Base-by-base conservation (phyloP, 1,284 basidiomycete species). In the Papiliotrema nemorosa region DNA sequence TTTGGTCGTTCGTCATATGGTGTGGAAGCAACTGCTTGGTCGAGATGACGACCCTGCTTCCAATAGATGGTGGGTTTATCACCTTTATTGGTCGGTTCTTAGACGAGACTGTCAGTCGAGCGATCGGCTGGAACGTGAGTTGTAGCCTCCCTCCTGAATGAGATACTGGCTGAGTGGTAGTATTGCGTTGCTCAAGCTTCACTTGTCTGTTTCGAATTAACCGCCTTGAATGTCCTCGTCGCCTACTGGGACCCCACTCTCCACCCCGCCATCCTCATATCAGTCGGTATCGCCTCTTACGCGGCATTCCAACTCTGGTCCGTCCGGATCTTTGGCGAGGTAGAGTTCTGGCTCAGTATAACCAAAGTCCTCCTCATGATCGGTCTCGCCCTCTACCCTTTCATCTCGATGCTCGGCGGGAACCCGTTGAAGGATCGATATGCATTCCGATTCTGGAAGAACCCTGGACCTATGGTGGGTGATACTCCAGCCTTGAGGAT, bases 321-420 rank as follows among this genome's bases (percentile, higher is more conserved):
- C 9, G 64, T 61, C 18, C 31, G 57, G 21, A 58, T 53, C 43
- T 62, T 58, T 44, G 85, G 85, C 53, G 86, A 88, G 69, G 53
- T 59, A 42, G 64, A 68, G 51, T 70, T 68, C 50, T 70, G 60
- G 61, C 60, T 70, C 44, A 59, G 57, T 21, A 44, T 69, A 33
- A 55, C 58, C 51, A 70, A 72, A 50, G 44, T 72, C 29, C 50
- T 69, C 53, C 55, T 71, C 22, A 63, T 65, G 47, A 41, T 66
- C 35, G 66, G 64, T 13, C 56, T 69, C 29, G 57, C 66, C 18
- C 21, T 63, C 29, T 68, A 67, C 54, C 71, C 69, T 7, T 60
- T 72, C 39, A 47, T 67, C 43, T 61, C 65, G 10, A 71, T 71
- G 64, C 48, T 57, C 13, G 69, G 69, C 13, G 69, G 67, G n/a